Percentiles rank a stretch among this genome's conserved stretches.
These are phyloP conservation scores for Solanum acaule DNA, from an alignment of 257 asterid species.

Conservation along the genomic window DNA sequence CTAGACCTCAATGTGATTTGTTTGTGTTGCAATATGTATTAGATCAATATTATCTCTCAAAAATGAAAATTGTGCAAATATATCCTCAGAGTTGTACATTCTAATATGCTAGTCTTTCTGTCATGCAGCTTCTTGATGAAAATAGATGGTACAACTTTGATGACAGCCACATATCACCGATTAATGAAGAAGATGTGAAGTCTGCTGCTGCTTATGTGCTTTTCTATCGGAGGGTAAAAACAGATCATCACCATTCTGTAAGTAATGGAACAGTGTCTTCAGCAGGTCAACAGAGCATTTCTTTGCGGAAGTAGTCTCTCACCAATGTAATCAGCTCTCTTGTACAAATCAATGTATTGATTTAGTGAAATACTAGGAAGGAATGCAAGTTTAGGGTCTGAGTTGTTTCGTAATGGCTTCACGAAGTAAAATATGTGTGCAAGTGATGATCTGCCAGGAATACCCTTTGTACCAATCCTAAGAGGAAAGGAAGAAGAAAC, in stretches of 20 bases:
- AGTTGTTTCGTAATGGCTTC: neutral
- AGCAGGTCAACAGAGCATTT: conserved; percentile 17
- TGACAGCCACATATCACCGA: conserved; percentile 75
- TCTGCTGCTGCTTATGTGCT: conserved; percentile 92
- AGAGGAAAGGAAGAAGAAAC: neutral
- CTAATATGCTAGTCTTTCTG: neutral
- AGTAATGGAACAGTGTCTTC: conserved; percentile 45
- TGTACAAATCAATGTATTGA: conserved; percentile 2
- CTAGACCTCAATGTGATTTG: neutral
- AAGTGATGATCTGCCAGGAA: neutral
- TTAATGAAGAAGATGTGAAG: conserved; percentile 89
- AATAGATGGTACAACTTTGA: conserved; percentile 96
- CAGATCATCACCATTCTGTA: conserved; percentile 43
- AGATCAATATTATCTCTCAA: neutral
- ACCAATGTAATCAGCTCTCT: neutral
- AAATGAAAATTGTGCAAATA: neutral
- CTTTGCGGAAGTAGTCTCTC: neutral
- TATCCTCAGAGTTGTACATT: neutral
- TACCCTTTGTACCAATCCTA: neutral
- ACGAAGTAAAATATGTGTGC: neutral
- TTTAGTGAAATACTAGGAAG: neutral
- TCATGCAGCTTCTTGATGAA: conserved; percentile 81
- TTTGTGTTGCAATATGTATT: neutral
- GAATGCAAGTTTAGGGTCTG: neutral
- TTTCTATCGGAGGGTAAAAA: conserved; percentile 75